These are phyloP conservation scores for Lepraria neglecta DNA, from an alignment of 495 filamentous ascomycete species.

Conservation along the genomic window DNA sequence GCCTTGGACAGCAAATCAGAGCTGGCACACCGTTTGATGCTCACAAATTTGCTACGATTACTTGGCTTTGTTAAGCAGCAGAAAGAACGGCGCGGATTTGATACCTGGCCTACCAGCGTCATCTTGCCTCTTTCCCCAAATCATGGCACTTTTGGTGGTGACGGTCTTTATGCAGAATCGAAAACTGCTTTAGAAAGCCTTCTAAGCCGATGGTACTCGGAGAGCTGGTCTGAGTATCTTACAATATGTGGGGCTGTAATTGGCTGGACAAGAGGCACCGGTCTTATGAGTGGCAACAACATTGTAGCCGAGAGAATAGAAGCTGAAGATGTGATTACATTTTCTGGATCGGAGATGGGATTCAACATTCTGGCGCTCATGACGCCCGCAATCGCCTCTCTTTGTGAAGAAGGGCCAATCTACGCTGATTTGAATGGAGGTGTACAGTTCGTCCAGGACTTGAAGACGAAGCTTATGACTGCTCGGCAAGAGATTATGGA, in stretches of 20 bases:
- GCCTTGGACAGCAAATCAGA: constrained; percentile 25
- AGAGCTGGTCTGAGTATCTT: constrained; percentile 26
- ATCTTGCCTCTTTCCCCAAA: constrained; percentile 31
- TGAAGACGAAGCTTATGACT: constrained; percentile 27
- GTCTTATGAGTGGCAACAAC: constrained; percentile 26
- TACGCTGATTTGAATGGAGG: background rate
- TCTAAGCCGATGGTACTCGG: constrained; percentile 24
- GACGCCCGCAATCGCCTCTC: background rate
- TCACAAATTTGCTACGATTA: constrained; percentile 26
- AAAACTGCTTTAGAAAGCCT: constrained; percentile 29
- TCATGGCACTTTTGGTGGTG: constrained; percentile 29
- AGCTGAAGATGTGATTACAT: constrained; percentile 22
- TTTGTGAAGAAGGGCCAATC: background rate
- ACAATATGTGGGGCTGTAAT: constrained; percentile 29
- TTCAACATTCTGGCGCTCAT: constrained; percentile 21
- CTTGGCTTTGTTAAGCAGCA: constrained; percentile 20
- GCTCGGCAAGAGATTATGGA: background rate
- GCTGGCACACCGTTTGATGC: constrained; percentile 28
- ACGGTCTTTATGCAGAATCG: constrained; percentile 31
- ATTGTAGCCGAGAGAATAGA: constrained; percentile 27
- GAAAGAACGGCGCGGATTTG: constrained; percentile 25
- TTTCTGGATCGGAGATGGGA: constrained; percentile 28
- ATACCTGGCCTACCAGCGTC: constrained; percentile 24
- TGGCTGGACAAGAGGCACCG: constrained; percentile 31
- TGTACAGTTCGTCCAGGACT: background rate